Conservation (phyloP, 345 rosid species). For the Nasturtium officinale region DNA sequence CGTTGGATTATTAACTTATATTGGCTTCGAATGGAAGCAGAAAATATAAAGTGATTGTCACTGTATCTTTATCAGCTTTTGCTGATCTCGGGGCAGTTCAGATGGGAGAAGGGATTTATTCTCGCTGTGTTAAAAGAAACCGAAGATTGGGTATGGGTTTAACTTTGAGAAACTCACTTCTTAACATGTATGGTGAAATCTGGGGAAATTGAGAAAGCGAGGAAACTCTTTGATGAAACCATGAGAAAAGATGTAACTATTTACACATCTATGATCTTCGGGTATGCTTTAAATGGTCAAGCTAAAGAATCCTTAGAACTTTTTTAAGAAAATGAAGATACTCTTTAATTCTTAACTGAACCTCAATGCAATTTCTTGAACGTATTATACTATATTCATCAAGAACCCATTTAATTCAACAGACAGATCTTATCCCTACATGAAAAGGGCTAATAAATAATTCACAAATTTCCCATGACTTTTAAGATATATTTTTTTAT, state of each 20-base stretch:
- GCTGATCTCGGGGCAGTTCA: slow-evolving; percentile 49
- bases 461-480: neutral
- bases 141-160: slow-evolving; percentile 33
- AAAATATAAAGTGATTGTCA: slow-evolving; percentile 38
- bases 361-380: neutral
- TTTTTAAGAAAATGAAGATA: slow-evolving; percentile 45
- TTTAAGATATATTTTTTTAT: no score
- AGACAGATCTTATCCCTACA: neutral
- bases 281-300: slow-evolving; percentile 48
- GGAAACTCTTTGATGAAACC: slow-evolving; percentile 40
- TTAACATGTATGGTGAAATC: slow-evolving; percentile 50
- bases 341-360: neutral
- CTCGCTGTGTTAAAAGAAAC: neutral
- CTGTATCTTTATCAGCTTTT: slow-evolving; percentile 48
- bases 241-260: slow-evolving; percentile 45
- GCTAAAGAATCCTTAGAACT: slow-evolving; percentile 42
- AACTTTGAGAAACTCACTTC: slow-evolving; percentile 41
- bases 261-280: slow-evolving; percentile 50
- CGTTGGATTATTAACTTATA: slow-evolving; percentile 55
- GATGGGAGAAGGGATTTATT: slow-evolving; percentile 48
- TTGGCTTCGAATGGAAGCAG: slow-evolving; percentile 49
- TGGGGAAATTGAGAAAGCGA: slow-evolving; percentile 46
- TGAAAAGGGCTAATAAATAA: neutral
- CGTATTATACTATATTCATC: no score
- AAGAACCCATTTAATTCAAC: neutral